Conservation (phyloP, 306 rosid genomes). For the Calophaca sinica region DNA sequence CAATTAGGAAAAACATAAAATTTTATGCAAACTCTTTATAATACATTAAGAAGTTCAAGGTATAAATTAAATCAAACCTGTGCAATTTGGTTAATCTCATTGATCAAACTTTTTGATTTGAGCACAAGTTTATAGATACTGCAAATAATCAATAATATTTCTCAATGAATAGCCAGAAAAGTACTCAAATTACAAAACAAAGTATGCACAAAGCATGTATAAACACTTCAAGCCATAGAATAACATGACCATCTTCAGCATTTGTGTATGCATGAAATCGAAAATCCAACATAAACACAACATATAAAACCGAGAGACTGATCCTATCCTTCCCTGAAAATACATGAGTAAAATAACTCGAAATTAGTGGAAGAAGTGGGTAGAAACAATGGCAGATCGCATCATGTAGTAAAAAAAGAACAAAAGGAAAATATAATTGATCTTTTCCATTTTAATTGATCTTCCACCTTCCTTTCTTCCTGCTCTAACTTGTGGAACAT, state of each 20-base stretch:
- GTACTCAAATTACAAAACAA: constrained; percentile 34
- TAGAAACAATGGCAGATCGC: too few relatives aligned
- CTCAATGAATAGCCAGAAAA: constrained; percentile 38
- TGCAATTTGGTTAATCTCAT: constrained; percentile 90
- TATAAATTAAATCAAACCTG: constrained; percentile 71
- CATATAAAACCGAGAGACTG: too few relatives aligned
- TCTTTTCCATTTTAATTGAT: constrained; percentile 85
- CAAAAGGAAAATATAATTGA: too few relatives aligned
- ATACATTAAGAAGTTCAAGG: constrained; percentile 40
- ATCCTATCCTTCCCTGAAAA: too few relatives aligned
- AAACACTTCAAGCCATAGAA: constrained; percentile 30
- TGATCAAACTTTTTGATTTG: constrained; percentile 81
- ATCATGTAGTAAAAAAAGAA: too few relatives aligned
- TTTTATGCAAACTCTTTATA: constrained; percentile 33
- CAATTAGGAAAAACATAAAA: constrained; percentile 46
- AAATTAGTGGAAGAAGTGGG: too few relatives aligned
- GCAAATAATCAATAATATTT: constrained; percentile 51
- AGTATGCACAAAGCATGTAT: constrained; percentile 25
- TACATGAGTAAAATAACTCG: too few relatives aligned
- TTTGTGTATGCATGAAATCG: too few relatives aligned
- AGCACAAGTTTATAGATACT: constrained; percentile 84
- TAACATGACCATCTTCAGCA: constrained; percentile 6
- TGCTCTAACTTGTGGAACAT: constrained; percentile 56
- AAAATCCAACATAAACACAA: too few relatives aligned
- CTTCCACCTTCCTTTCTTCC: constrained; percentile 62